phyloP scores from a whole-genome alignment of 352 stramenopile genomes.

The Phytophthora tubulina region DNA sequence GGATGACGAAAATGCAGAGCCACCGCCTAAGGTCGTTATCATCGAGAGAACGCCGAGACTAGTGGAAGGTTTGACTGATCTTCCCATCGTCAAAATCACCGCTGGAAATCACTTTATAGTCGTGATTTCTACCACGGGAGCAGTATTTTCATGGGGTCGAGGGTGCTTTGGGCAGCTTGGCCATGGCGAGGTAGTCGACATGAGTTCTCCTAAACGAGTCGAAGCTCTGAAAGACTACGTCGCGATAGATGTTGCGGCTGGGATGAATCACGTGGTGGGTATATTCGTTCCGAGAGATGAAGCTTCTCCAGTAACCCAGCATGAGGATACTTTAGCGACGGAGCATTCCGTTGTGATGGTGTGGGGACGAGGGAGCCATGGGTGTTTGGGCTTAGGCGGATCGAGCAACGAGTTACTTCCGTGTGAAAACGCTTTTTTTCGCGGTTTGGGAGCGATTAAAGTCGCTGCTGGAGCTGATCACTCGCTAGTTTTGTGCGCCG shows the following conservation, averaged over 20 bases:
- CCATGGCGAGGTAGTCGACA: constrained; percentile 29
- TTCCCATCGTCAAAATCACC: constrained; percentile 53
- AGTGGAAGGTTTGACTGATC: constrained; percentile 28
- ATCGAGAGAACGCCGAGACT: constrained; percentile 34
- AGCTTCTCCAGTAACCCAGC: background rate
- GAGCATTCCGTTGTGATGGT: constrained; percentile 57
- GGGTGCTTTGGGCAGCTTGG: constrained; percentile 72
- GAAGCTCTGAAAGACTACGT: constrained; percentile 37
- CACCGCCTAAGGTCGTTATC: constrained; percentile 19
- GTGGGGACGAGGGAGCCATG: constrained; percentile 55
- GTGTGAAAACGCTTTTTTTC: constrained; percentile 67
- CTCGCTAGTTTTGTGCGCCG: constrained; percentile 67
- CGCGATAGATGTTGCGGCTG: constrained; percentile 57
- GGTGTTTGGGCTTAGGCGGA: constrained; percentile 71
- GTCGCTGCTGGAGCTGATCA: constrained; percentile 69
- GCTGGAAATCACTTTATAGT: constrained; percentile 76
- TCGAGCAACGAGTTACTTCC: constrained; percentile 36
- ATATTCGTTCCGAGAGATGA: constrained; percentile 43
- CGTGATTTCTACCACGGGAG: constrained; percentile 47
- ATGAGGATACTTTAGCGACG: constrained; percentile 7
- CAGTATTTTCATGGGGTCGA: constrained; percentile 70
- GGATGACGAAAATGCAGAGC: constrained; percentile 19
- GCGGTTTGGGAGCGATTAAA: constrained; percentile 55
- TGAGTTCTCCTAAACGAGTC: constrained; percentile 40
- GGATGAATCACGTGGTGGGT: constrained; percentile 59